Evolutionary conservation across 2,329 filamentous ascomycete species (phyloP), one percentile per base, ranked within the genome.

Genomic region (Venturia oleaginea): DNA sequence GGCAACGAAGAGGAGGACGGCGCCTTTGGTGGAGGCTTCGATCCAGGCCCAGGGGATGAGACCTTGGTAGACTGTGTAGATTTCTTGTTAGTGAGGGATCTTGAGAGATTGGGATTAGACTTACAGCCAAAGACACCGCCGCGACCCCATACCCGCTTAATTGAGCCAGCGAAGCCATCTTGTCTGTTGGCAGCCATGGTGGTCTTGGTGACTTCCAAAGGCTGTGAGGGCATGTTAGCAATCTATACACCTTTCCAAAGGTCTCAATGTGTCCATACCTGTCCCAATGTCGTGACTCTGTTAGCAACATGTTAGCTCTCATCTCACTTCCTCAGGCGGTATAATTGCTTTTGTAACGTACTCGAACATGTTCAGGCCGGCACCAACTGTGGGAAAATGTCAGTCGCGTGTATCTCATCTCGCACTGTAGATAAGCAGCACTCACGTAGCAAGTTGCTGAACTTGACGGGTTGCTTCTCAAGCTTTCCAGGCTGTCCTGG

Each of bases 11-110:
- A 99, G 90, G 74, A 99, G 90, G 72, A 99, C 94, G 72, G 94
- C 94, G 76, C 94, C 94, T 83, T 99, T 99, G 80, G 94, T 97
- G 74, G 93, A 97, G 76, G 94, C 94, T 85, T 99, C 94, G 81
- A 99, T 97, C 94, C 94, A 99, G 79, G 94, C 94, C 93, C 93
- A 97, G 69, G 94, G 94, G 77, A 99, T 97, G 72, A 99, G 90
- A 78, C 94, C 94, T 84, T 99, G 94, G 84, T 97, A 99, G 83
- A 97, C 93, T 97, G 75, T 69, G 54, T 42, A 32, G 55, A 63
- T 4, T 27, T 60, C 13, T 3, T 4, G 22, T 60, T 37, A 17
- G 66, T 32, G 27, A 40, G 24, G 30, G 17, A 48, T 42, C 17
- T 34, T 37, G 13, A 15, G 38, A 27, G 4, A 54, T 30, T 11